A percentile compares a stretch with the other conserved stretches of the same genome.
Evolutionary conservation across 768 basidiomycete genomes (phyloP).

Genomic region (Trametes punicea): DNA sequence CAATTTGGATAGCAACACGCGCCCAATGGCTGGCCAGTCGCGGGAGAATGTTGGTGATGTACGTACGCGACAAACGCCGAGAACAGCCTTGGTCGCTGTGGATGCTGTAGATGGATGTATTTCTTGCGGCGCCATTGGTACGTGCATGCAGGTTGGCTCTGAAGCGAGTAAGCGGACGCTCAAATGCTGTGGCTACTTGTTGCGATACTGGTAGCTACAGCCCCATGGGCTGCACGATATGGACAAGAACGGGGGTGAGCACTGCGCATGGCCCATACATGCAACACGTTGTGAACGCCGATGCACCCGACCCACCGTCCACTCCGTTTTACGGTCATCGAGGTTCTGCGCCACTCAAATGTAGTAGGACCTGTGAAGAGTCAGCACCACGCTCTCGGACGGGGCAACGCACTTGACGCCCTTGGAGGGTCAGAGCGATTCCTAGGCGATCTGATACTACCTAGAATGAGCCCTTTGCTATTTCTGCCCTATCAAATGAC

Average conservation of each 20-base stretch:
- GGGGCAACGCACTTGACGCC: not conserved
- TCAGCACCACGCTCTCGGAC: not conserved
- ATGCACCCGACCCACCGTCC: not conserved
- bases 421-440: too few relatives aligned
- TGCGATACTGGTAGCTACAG: not conserved
- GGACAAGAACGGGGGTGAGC: too few relatives aligned
- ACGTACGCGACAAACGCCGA: not conserved
- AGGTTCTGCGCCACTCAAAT: not conserved
- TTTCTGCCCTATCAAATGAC: too few relatives aligned
- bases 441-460: too few relatives aligned
- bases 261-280: too few relatives aligned
- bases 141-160: not conserved
- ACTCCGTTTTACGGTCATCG: slow-evolving; percentile 1
- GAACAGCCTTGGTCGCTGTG: not conserved
- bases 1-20: not conserved
- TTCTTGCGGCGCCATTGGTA: not conserved
- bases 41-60: slow-evolving; percentile 10
- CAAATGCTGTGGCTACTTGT: not conserved
- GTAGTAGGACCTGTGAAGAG: not conserved
- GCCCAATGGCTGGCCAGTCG: slow-evolving; percentile 1
- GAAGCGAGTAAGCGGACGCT: not conserved
- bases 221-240: too few relatives aligned
- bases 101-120: not conserved
- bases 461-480: too few relatives aligned
- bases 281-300: not conserved